Base-by-base conservation (phyloP, 257 asterid species). In the Primulina tabacum region DNA sequence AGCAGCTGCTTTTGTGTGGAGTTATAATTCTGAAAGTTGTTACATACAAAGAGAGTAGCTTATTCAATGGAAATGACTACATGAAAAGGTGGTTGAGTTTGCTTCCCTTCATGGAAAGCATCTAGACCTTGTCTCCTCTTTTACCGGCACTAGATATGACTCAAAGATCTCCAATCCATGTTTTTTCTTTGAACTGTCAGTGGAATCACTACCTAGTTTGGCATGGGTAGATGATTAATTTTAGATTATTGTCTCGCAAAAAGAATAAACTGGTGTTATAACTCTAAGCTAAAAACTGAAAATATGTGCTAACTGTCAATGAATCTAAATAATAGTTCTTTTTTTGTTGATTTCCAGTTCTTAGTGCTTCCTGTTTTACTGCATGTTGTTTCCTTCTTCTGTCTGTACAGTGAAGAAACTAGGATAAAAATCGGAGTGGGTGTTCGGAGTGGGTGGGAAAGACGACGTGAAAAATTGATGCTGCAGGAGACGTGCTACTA, bases 401-500 rank as follows among this genome's bases (percentile, higher is more conserved):
- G 20, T 6, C 67, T 74, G 2, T 81, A 52, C 81, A 91, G 99
- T 64, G 77, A 89, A 52, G 97, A 89, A 77, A 94, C 97, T 20
- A 91, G 76, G 82, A 28, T 79, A 24, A 91, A 86, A 79, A 94
- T 94, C 56, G 99, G 92, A 59, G 84, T 70, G 52, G 91, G 97
- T 26, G 97, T 94, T 40, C 87, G 97, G 37, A 81, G 86, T 2
- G 97, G 95, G 50, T 94, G 99, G 99, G 90, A 91, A 78, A 94
- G 70, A 71, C 96, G 97, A 18, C 92, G 92, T 17, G 75, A 82
- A 84, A 83, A 65, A 75, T 67, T 87, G 78, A 75, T 40, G 86
- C 72, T 91, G 80, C 99, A 94, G 83, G 97, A 94, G 64, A 84
- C 87, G 69, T 91, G 97, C 78, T 82, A 60, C 77, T 69, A 78